These are phyloP conservation scores for Blastomyces parvus DNA, from an alignment of 2,329 filamentous ascomycete species.

Conservation along the genomic window DNA sequence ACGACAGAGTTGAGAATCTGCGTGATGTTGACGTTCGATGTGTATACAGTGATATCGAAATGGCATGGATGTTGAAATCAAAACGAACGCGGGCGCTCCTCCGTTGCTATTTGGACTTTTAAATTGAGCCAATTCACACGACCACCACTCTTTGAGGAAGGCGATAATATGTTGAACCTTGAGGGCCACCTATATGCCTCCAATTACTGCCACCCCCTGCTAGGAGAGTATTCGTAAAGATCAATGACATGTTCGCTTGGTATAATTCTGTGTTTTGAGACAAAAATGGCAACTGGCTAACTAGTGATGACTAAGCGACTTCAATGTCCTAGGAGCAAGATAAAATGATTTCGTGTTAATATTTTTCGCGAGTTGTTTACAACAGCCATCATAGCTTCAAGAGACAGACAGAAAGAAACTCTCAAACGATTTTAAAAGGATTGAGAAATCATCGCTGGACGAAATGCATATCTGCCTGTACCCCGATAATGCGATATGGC, in stretches of 20 bases:
- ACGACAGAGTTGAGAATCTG: not conserved
- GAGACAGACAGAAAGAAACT: too few relatives aligned
- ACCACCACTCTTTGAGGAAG: too few relatives aligned
- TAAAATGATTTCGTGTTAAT: too few relatives aligned
- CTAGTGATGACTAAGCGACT: too few relatives aligned
- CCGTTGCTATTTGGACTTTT: not conserved
- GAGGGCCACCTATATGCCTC: not conserved
- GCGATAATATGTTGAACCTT: too few relatives aligned
- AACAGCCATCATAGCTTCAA: too few relatives aligned
- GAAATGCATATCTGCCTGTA: not conserved
- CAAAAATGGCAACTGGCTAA: too few relatives aligned
- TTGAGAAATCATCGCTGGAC: not conserved
- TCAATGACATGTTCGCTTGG: not conserved
- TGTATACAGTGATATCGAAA: too few relatives aligned
- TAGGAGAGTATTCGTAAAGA: not conserved
- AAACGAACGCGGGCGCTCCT: not conserved
- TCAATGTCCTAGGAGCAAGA: not conserved
- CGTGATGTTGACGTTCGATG: not conserved
- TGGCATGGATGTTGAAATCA: not conserved
- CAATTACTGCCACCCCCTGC: not conserved
- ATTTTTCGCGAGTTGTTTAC: too few relatives aligned
- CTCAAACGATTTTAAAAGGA: too few relatives aligned
- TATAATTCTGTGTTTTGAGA: not conserved
- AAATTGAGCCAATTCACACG: too few relatives aligned
- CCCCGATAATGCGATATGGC: too few relatives aligned